Evolutionary conservation across 345 rosid genomes (phyloP).

Genomic region (Euphorbia lathyris): DNA sequence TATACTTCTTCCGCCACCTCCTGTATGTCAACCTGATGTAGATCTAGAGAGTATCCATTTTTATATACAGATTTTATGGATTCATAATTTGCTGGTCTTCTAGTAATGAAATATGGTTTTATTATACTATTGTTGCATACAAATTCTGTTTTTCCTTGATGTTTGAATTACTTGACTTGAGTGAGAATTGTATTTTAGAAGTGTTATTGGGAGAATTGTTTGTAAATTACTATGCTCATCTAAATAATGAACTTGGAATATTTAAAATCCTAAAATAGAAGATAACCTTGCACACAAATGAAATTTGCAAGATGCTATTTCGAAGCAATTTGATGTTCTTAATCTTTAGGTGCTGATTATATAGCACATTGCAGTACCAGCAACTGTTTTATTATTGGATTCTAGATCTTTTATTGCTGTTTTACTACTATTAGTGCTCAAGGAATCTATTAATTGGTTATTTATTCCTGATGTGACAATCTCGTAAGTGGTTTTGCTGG

Average conservation of each 20-base stretch:
- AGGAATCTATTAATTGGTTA: conserved; percentile 4
- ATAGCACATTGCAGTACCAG: neutral
- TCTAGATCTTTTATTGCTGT: neutral
- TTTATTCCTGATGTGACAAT: neutral
- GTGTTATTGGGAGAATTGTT: neutral
- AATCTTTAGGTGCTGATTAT: no score
- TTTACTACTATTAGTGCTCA: neutral
- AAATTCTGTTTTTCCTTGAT: neutral
- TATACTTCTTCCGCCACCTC: neutral
- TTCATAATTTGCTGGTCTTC: neutral
- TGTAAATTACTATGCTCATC: neutral
- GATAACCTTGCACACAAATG: neutral
- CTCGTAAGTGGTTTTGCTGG: neutral
- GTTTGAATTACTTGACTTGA: neutral
- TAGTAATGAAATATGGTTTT: neutral
- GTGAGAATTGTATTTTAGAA: neutral
- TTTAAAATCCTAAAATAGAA: no score
- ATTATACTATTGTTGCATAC: neutral
- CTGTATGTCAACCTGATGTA: neutral
- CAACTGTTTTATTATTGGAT: neutral
- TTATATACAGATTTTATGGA: neutral
- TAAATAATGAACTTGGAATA: neutral
- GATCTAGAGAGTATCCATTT: conserved; percentile 1
- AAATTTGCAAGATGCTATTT: neutral
- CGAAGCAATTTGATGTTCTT: neutral